Conservation (phyloP, 768 basidiomycete species). For the Serpula lacrymans region DNA sequence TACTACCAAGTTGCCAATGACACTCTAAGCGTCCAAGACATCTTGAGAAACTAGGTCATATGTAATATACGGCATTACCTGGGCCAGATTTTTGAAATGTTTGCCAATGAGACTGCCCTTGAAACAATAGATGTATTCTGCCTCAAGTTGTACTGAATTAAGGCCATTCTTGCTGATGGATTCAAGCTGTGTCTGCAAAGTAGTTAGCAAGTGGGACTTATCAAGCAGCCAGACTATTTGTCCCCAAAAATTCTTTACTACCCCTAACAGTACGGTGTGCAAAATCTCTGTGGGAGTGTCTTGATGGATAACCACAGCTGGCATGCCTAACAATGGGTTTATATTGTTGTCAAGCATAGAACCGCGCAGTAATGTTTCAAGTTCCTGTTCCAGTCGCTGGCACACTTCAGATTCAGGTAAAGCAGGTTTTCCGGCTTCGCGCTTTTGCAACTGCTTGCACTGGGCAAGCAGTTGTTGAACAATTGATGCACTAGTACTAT, state of each 20-base stretch:
- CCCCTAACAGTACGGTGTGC: conserved; percentile 31
- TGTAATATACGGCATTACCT: conserved; percentile 26
- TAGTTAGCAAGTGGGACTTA: conserved; percentile 12
- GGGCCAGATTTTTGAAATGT: conserved; percentile 28
- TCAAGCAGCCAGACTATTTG: conserved; percentile 19
- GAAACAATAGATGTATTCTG: conserved; percentile 31
- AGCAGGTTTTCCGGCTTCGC: neutral
- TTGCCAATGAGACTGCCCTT: conserved; percentile 27
- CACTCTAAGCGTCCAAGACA: conserved; percentile 26
- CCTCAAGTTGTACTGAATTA: conserved; percentile 16
- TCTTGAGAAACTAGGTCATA: conserved; percentile 25
- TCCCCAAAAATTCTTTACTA: conserved; percentile 33
- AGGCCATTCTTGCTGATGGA: conserved; percentile 23
- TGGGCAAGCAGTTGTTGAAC: conserved; percentile 1
- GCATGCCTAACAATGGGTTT: conserved; percentile 7
- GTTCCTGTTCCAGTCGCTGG: neutral
- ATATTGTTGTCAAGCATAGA: neutral
- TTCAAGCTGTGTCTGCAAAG: conserved; percentile 21
- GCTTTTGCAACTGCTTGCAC: conserved; percentile 3
- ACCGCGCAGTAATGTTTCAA: neutral
- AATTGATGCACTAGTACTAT: neutral
- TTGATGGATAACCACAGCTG: conserved; percentile 26
- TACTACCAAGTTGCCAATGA: conserved; percentile 32
- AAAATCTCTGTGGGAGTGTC: conserved; percentile 33
- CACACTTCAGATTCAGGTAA: conserved; percentile 1